phyloP scores from a whole-genome alignment of 768 basidiomycete genomes.

The Lactarius deliciosus region DNA sequence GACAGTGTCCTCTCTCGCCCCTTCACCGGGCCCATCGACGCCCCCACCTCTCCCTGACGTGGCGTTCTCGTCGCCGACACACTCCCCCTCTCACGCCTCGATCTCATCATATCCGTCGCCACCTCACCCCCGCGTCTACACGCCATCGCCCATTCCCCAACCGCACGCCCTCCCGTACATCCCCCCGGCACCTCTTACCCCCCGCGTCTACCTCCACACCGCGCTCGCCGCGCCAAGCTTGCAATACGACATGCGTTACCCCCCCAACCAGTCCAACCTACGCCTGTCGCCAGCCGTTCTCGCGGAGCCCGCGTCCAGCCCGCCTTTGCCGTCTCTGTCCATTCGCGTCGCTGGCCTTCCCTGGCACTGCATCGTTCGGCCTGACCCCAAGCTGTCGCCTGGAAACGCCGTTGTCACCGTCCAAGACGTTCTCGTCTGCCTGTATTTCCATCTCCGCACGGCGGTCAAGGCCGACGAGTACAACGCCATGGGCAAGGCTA shows the following conservation, averaged over 20 bases:
- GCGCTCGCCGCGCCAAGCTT: slow-evolving; percentile 7
- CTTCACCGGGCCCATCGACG: slow-evolving; percentile 21
- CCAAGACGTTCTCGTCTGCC: slow-evolving; percentile 8
- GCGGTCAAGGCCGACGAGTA: slow-evolving; percentile 14
- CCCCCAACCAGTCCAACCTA: slow-evolving; percentile 1
- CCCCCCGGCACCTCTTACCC: slow-evolving; percentile 9
- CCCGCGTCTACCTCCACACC: not conserved
- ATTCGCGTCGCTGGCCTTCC: slow-evolving; percentile 19
- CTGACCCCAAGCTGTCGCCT: slow-evolving; percentile 7
- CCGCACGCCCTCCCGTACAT: slow-evolving; percentile 1
- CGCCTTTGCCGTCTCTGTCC: not conserved
- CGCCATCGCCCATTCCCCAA: slow-evolving; percentile 7
- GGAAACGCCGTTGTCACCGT: slow-evolving; percentile 17
- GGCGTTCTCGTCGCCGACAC: slow-evolving; percentile 9
- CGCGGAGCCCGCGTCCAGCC: slow-evolving; percentile 9
- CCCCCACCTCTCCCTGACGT: slow-evolving; percentile 17
- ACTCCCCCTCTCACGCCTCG: slow-evolving; percentile 1
- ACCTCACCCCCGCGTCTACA: slow-evolving; percentile 12
- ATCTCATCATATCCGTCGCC: slow-evolving; percentile 9
- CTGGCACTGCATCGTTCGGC: slow-evolving; percentile 5
- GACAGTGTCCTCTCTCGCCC: slow-evolving; percentile 9
- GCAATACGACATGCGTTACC: slow-evolving; percentile 10
- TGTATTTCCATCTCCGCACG: slow-evolving; percentile 21
- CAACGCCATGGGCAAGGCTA: slow-evolving; percentile 10
- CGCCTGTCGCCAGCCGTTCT: slow-evolving; percentile 6